phyloP scores from a whole-genome alignment of 441 rosid genomes.

The Pelargonium cotyledonis region DNA sequence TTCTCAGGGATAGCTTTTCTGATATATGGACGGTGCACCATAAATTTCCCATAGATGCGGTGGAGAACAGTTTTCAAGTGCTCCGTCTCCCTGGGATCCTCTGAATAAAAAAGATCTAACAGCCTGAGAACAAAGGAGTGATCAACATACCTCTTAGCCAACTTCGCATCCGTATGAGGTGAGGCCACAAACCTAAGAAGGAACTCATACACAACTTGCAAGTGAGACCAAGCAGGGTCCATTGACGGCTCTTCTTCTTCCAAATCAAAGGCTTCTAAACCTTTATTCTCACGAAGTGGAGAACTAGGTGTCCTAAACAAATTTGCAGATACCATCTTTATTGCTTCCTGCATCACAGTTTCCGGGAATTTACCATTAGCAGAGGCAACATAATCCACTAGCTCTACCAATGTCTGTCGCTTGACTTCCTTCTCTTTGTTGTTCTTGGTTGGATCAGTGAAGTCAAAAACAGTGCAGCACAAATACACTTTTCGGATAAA shows the following conservation, averaged over 20 bases:
- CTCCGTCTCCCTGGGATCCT: conserved; percentile 59
- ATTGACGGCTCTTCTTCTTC: conserved; percentile 68
- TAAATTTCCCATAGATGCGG: conserved; percentile 80
- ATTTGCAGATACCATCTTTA: conserved; percentile 51
- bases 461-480: conserved; percentile 55
- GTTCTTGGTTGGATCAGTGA: conserved; percentile 54
- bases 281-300: conserved; percentile 54
- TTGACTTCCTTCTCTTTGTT: conserved; percentile 71
- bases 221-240: conserved; percentile 74
- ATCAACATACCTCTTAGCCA: conserved; percentile 57
- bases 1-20: conserved; percentile 83
- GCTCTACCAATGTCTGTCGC: conserved; percentile 68
- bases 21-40: conserved; percentile 88
- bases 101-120: conserved; percentile 71
- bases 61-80: conserved; percentile 67
- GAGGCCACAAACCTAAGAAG: conserved; percentile 59
- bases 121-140: conserved; percentile 64
- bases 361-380: conserved; percentile 65
- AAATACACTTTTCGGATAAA: conserved; percentile 48
- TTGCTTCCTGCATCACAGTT: conserved; percentile 44
- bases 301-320: conserved; percentile 52
- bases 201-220: conserved; percentile 68
- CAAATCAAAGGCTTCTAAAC: conserved; percentile 49
- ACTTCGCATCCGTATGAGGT: conserved; percentile 66
- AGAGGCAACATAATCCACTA: conserved; percentile 63